Evolutionary conservation across 2,329 filamentous ascomycete genomes (phyloP), one percentile per base, ranked within the genome.

Genomic region (Aspergillus spinulosporus): DNA sequence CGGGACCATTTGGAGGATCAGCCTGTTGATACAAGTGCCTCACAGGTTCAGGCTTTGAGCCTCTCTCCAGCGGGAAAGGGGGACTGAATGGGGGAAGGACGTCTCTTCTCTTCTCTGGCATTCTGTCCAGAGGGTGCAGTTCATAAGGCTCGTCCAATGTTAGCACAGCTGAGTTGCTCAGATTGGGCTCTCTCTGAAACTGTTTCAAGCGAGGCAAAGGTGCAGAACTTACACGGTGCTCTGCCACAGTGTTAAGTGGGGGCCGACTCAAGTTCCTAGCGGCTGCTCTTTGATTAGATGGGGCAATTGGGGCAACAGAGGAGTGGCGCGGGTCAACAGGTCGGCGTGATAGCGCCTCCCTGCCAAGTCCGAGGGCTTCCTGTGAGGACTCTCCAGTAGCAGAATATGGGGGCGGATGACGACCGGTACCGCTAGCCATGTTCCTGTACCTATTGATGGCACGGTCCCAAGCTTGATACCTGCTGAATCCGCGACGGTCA

Each of bases 381-480:
- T 64, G 63, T 21, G 56, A 42, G 15, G 58, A 52, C 32, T 65
- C 62, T 49, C 62, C 21, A 21, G 21, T 61, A 50, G 59, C 53
- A 40, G 61, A 39, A 62, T 52, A 52, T 60, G 62, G 40, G 7
- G 45, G 49, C 14, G 45, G 39, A 28, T 53, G 56, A 42, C 62
- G 59, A 46, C 60, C 54, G 52, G 59, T 54, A n/a, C 32, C 56
- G 43, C 62, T 62, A 29, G 58, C 61, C 49, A 63, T 63, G 37
- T 72, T 69, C 50, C 71, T 72, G 61, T 75, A 76, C 49, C 72
- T 68, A 59, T 72, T 70, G 59, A 74, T 67, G 21, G 76, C 76
- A 57, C 75, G 74, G 54, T 78, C 74, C 76, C 76, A 79, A 45
- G 76, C 74, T 63, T 76, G 72, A 59, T 78, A 78, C 62, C 76